These are phyloP conservation scores for Lactarius evosmus DNA, from an alignment of 768 basidiomycete genomes.

Conservation along the genomic window DNA sequence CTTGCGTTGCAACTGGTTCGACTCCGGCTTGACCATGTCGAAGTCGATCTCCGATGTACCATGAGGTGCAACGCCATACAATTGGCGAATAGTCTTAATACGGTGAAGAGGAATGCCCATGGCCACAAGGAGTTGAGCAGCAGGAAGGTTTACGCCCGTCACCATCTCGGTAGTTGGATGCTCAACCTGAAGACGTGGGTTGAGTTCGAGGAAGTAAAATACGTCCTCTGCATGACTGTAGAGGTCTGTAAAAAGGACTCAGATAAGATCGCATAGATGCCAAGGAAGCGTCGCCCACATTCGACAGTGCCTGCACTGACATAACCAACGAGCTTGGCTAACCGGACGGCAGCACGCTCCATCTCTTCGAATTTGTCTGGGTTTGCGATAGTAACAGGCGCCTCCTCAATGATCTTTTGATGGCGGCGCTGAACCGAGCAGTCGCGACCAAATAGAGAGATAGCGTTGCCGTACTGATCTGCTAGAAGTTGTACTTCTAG, in stretches of 20 bases:
- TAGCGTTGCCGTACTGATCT: conserved; percentile 99
- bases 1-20: conserved; percentile 85
- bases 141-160: conserved; percentile 96
- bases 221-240: conserved; percentile 92
- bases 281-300: conserved; percentile 50
- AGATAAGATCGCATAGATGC: conserved; percentile 16
- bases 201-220: conserved; percentile 97
- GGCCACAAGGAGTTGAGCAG: conserved; percentile 93
- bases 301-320: conserved; percentile 98
- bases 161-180: conserved; percentile 99
- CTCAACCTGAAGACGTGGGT: conserved; percentile 99
- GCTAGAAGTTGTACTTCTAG: conserved; percentile 97
- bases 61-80: conserved; percentile 92
- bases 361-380: conserved; percentile 92
- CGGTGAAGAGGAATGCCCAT: conserved; percentile 98
- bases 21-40: conserved; percentile 87
- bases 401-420: conserved; percentile 99
- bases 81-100: conserved; percentile 90
- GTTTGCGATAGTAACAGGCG: conserved; percentile 95
- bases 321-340: conserved; percentile 98
- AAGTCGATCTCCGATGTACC: conserved; percentile 94
- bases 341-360: conserved; percentile 98
- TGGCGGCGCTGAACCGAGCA: conserved; percentile 99
- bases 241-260: conserved; percentile 55
- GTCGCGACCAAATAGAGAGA: conserved; percentile 97